These are phyloP conservation scores for Starmerella sirachaensis DNA, from an alignment of 805 yeast genomes.

Conservation along the genomic window DNA sequence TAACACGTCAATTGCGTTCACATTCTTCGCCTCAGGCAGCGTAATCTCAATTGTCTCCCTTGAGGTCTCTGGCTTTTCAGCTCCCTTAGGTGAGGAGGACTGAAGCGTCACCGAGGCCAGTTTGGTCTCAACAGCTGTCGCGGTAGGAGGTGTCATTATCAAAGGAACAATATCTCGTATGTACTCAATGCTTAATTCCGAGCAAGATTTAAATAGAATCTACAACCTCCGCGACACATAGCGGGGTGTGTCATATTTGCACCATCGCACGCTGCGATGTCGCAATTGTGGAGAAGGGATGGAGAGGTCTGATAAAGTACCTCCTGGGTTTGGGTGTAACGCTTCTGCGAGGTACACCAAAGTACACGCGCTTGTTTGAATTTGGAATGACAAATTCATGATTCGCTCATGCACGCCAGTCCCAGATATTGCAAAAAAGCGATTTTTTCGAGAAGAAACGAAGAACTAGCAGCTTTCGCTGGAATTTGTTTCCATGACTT, in stretches of 20 bases:
- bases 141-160: conserved; percentile 1
- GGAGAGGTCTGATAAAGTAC: neutral
- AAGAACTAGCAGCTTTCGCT: no score
- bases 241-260: neutral
- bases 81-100: neutral
- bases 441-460: no score
- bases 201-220: neutral
- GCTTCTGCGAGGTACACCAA: no score
- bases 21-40: conserved; percentile 1
- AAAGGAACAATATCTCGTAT: neutral
- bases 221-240: neutral
- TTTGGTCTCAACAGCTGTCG: neutral
- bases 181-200: neutral
- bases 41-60: neutral
- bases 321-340: neutral
- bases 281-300: no score
- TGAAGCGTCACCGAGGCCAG: no score
- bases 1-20: conserved; percentile 3
- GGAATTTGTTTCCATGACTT: no score
- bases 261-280: neutral
- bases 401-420: no score
- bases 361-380: no score
- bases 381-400: no score
- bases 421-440: no score
- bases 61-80: neutral